Conservation (phyloP, 1,284 basidiomycete genomes). For the Lentinula novae-zelandiae region DNA sequence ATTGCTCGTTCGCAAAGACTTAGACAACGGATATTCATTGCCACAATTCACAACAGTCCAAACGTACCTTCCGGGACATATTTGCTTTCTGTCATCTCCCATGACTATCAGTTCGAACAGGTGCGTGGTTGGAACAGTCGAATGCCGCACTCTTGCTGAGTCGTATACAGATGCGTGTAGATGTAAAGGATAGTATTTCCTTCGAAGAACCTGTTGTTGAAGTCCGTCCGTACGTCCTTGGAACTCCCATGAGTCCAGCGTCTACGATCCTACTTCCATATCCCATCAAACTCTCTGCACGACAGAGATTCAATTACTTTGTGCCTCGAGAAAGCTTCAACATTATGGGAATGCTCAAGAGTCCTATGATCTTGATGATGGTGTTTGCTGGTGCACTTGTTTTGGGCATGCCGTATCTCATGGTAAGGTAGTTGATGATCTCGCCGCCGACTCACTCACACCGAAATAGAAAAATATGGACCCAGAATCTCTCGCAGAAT, state of each 20-base stretch:
- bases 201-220: conserved; percentile 32
- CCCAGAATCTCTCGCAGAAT: conserved; percentile 69
- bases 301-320: conserved; percentile 61
- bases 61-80: conserved; percentile 64
- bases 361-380: conserved; percentile 88
- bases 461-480: conserved; percentile 69
- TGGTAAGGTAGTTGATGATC: conserved; percentile 38
- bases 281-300: conserved; percentile 56
- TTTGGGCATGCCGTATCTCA: conserved; percentile 76
- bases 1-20: background rate
- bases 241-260: conserved; percentile 64
- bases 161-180: conserved; percentile 53
- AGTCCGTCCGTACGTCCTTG: conserved; percentile 61
- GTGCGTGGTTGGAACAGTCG: conserved; percentile 30
- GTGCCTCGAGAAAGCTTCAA: conserved; percentile 71
- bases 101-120: conserved; percentile 66
- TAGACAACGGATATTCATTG: conserved; percentile 12
- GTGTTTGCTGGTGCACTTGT: conserved; percentile 66
- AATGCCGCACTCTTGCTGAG: conserved; percentile 11
- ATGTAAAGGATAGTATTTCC: conserved; percentile 41
- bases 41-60: conserved; percentile 37
- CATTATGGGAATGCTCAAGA: conserved; percentile 75
- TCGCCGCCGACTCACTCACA: background rate
- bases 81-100: conserved; percentile 60
- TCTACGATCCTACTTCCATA: conserved; percentile 58